Base-by-base conservation (phyloP, 2,329 filamentous ascomycete genomes). In the Penicillium sp. region DNA sequence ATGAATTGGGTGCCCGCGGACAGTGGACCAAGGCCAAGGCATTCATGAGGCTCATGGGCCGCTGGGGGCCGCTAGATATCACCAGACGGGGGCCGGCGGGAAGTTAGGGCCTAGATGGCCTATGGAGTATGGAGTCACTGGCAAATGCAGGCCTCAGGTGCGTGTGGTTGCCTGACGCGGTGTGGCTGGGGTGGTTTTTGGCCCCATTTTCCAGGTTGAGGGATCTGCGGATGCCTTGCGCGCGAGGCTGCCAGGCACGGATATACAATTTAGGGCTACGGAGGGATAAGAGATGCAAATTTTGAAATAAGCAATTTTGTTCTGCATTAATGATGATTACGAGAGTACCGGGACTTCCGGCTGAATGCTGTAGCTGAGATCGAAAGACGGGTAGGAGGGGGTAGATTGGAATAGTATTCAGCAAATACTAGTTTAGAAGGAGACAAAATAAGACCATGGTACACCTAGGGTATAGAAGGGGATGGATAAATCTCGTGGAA, bases 391-490 rank as follows among this genome's bases (percentile, higher is more conserved):
- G 44, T 50, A 22, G 19, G 46, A 36, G 18, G n/a, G 31, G 35
- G 11, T 50, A 22, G 11, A 7, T 35, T 53, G 37, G 9, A 35
- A n/a, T 22, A 13, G 50, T 22, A n/a, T 46, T 22, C 5, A 22
- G 36, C 19, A 36, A 50, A 54, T 39, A 51, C 40, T 47, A 52
- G 27, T 52, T 49, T 49, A 16, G 44, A 49, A 58, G 36, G 46
- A 54, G 37, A 60, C 61, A 50, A 50, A 54, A 55, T 51, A 51
- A 52, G 46, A 58, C 40, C 61, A 61, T 50, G 50, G 61, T 71
- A 71, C 65, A 67, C 68, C 65, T 62, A 10, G 72, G 72, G 72
- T 75, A 75, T 75, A 72, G 69, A 69, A 72, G 66, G 66, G 65
- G 59, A 49, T 62, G 63, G 55, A 60, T 65, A 68, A 60, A 61